Evolutionary conservation across 768 basidiomycete species (phyloP), one percentile per base, ranked within the genome.

Genomic region (Pleurotus tuber-regium): DNA sequence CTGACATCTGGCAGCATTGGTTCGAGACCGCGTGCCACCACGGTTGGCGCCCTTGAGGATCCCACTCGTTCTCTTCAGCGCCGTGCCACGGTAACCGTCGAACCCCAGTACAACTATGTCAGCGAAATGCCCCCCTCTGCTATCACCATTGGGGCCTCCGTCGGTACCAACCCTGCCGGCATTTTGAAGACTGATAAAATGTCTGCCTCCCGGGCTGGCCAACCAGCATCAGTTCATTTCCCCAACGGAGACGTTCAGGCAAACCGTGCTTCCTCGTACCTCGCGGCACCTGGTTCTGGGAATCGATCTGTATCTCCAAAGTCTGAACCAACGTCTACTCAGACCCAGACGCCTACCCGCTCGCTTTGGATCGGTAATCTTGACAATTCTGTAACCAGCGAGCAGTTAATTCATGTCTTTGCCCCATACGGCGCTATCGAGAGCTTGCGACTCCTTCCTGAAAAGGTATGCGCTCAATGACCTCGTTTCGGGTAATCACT

Each of bases 331-430:
- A 75, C 80, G 36, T 75, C 80, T 29, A 81, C 83, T 10, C 89
- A 93, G 62, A 81, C 86, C 49, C 95, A 98, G 70, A 87, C 92
- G 33, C 96, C 97, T 29, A 96, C 96, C 9, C 86, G 97, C 44
- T 95, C 92, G 28, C 75, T 99, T 24, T 99, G 97, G 96, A 97
- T 99, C 63, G 97, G 97, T 43, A 98, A 98, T 69, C 75, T 99
- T 43, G 97, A 98, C 67, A 91, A 89, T 58, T 89, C 88, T 49
- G 91, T 96, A 50, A 93, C 93, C 2, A 91, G 92, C 61, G 92
- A 95, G 64, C 92, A 97, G 63, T 84, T 99, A 50, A 91, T 97
- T 51, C 87, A 90, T 57, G 92, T 97, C 23, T 99, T 99, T 69
- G 89, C 92, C 23, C 89, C 90, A 0, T 99, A 99, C 64, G 97